Evolutionary conservation across 306 rosid species (phyloP), one percentile per base, ranked within the genome.

Genomic region (Mimosa pudica): DNA sequence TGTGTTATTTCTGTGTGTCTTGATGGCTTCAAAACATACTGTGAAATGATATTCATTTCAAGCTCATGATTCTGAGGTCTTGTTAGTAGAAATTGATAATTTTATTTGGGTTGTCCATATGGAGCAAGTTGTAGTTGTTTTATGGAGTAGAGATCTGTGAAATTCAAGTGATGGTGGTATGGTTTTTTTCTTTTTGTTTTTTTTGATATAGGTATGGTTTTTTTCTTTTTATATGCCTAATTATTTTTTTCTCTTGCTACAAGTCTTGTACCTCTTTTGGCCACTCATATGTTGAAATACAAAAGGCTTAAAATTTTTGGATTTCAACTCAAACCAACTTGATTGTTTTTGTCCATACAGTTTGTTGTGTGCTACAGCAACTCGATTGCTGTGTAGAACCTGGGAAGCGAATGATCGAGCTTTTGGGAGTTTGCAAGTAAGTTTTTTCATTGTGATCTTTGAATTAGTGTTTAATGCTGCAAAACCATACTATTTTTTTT

Each of bases 341-440:
- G 49, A 7, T 85, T 74, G 16, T 63, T 72, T 33, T 76, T 42
- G 75, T 9, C 20, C 73, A 55, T 84, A 74, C 93, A 95, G 98
- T 83, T 78, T 92, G 1, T 84, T 95, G 81, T 86, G 88, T 85
- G 92, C 98, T 75, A 90, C 93, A 35, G 98, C 97, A 48, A 85
- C 81, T 75, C 92, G 98, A 80, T 86, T 95, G 88, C 94, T 95
- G 44, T 95, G 97, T 84, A 97, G 82, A 85, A 92, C 98, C 75
- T 95, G 98, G 98, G 98, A 95, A 85, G 87, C 73, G 83, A 91
- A 95, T 82, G 98, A 92, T 79, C 90, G 98, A 80, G 93, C 91
- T 81, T 92, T 95, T 81, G 92, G 91, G 48, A 95, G 86, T 91
- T 88, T 95, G 89, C 98, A 95, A 80, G 98, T 95, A 79, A 89